Percentiles rank a stretch among this genome's conserved stretches.
Evolutionary conservation across 202 grass and related monocot species (phyloP).

Genomic region (Sporobolus alterniflorus): DNA sequence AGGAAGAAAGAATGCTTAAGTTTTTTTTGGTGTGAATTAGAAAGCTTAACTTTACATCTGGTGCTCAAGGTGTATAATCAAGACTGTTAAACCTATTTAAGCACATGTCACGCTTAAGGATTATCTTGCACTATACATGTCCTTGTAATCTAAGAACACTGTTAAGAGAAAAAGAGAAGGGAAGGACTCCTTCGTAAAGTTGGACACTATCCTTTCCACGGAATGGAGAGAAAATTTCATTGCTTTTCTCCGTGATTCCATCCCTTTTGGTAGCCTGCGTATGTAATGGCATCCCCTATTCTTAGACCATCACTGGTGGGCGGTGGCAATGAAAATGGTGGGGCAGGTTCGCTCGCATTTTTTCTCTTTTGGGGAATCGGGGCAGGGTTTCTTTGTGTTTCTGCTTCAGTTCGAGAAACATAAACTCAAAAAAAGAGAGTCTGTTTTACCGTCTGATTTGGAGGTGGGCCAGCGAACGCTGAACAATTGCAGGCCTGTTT

Average conservation of each 20-base stretch:
- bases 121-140: too few species aligned
- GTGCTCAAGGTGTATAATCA: too few species aligned
- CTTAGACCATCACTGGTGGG: background rate
- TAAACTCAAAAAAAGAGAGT: background rate
- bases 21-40: too few species aligned
- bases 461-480: background rate
- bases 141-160: background rate
- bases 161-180: background rate
- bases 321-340: background rate
- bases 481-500: background rate
- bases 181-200: background rate
- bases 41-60: too few species aligned
- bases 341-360: background rate
- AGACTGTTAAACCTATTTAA: too few species aligned
- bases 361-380: too few species aligned
- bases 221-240: background rate
- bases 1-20: too few species aligned
- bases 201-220: background rate
- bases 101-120: too few species aligned
- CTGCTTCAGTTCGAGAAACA: too few species aligned
- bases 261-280: background rate
- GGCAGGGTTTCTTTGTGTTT: too few species aligned
- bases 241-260: background rate
- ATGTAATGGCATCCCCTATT: background rate
- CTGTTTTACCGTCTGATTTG: background rate